phyloP scores from a whole-genome alignment of 2,329 filamentous ascomycete species.

The Botrytis cinerea region DNA sequence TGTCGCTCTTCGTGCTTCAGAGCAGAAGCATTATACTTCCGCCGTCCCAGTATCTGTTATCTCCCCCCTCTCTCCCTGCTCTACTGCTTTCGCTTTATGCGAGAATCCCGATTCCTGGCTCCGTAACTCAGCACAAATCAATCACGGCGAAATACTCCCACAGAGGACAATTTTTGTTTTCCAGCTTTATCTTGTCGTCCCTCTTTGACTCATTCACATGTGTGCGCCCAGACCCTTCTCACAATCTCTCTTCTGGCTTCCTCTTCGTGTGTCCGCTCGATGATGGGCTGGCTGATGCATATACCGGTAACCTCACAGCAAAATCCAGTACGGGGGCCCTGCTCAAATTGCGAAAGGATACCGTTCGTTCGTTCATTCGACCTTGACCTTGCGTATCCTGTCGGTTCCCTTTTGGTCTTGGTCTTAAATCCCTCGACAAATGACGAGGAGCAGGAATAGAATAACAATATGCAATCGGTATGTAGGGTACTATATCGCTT shows the following conservation, averaged over 20 bases:
- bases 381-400: conserved; percentile 15
- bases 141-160: neutral
- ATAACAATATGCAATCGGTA: neutral
- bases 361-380: conserved; percentile 12
- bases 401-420: conserved; percentile 7
- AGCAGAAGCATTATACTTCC: neutral
- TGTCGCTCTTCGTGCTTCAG: neutral
- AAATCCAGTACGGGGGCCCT: conserved; percentile 17
- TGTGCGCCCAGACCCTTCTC: neutral
- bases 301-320: conserved; percentile 4
- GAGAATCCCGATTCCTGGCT: neutral
- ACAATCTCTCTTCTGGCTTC: neutral
- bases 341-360: neutral
- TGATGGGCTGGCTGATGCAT: conserved; percentile 9
- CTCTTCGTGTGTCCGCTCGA: conserved; percentile 17
- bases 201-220: neutral
- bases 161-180: neutral
- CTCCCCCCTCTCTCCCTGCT: neutral
- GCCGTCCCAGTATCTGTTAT: neutral
- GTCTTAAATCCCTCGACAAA: neutral
- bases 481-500: conserved; percentile 6
- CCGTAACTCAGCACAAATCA: neutral
- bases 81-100: neutral
- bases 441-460: no score
- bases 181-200: neutral